A percentile compares a stretch with the other conserved stretches of the same genome.
Conservation (phyloP, 108 stramenopile genomes). For the Conticribra guillardii region DNA sequence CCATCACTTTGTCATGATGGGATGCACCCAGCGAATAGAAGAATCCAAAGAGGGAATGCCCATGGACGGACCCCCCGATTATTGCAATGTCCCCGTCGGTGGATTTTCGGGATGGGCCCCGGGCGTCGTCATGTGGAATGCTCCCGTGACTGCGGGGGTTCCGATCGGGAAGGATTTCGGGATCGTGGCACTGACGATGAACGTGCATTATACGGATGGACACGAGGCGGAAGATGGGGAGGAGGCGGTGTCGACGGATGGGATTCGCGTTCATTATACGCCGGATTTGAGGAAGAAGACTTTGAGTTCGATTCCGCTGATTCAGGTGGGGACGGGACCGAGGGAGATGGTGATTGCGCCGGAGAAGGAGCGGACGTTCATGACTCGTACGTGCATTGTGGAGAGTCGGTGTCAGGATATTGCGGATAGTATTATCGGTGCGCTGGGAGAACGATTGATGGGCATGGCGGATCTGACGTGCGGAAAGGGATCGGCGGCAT, state of each 20-base stretch:
- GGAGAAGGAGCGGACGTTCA: neutral
- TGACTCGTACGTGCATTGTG: neutral
- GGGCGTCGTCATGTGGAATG: neutral
- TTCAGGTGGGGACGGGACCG: neutral
- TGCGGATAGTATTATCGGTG: neutral
- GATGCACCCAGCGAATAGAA: neutral
- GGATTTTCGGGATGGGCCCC: neutral
- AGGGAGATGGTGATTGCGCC: neutral
- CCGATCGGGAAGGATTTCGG: neutral
- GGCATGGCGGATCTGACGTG: neutral
- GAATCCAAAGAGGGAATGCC: neutral
- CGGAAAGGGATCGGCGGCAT: neutral
- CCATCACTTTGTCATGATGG: neutral
- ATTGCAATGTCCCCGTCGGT: neutral
- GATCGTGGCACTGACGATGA: neutral
- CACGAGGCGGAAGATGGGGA: neutral
- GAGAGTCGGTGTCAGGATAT: neutral
- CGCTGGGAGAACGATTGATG: no score
- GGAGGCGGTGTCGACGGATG: neutral
- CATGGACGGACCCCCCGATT: neutral
- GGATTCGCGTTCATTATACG: neutral
- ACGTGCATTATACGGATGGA: neutral
- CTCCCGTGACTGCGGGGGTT: neutral
- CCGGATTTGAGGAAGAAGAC: neutral
- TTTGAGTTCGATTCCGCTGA: neutral